Evolutionary conservation across 257 asterid genomes (phyloP).

Genomic region (Lycium barbarum): DNA sequence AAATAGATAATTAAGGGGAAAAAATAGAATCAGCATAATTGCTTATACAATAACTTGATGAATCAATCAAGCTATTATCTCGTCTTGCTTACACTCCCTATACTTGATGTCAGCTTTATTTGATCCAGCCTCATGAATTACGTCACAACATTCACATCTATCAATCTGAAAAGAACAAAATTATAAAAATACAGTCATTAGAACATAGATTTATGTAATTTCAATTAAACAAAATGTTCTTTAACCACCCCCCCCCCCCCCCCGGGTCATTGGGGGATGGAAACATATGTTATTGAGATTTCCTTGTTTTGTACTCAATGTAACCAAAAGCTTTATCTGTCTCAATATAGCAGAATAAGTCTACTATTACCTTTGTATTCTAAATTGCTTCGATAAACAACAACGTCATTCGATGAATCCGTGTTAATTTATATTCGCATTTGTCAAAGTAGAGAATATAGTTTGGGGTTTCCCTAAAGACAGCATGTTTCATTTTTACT

Average conservation of each 20-base stretch:
- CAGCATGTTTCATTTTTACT: background rate
- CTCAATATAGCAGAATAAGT: too few species aligned
- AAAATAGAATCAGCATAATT: background rate
- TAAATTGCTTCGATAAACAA: too few species aligned
- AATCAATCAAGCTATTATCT: conserved; percentile 38
- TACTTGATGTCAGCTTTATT: conserved; percentile 28
- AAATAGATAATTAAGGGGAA: background rate
- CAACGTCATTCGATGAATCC: too few species aligned
- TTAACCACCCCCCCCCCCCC: too few species aligned
- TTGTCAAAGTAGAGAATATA: background rate
- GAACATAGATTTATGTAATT: background rate
- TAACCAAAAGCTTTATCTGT: too few species aligned
- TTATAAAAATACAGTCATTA: too few species aligned
- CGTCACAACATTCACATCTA: conserved; percentile 50
- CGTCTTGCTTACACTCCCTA: conserved; percentile 42
- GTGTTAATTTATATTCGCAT: too few species aligned
- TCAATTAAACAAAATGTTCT: background rate
- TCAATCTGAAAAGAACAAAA: conserved; percentile 33
- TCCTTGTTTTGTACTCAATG: too few species aligned
- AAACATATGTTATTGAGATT: too few species aligned
- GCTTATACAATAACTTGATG: background rate
- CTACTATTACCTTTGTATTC: too few species aligned
- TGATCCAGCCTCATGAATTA: conserved; percentile 17
- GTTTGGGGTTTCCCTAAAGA: background rate
- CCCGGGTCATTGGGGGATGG: too few species aligned